Evolutionary conservation across 2,329 filamentous ascomycete genomes (phyloP).

Genomic region (Hymenoscyphus fraxineus): DNA sequence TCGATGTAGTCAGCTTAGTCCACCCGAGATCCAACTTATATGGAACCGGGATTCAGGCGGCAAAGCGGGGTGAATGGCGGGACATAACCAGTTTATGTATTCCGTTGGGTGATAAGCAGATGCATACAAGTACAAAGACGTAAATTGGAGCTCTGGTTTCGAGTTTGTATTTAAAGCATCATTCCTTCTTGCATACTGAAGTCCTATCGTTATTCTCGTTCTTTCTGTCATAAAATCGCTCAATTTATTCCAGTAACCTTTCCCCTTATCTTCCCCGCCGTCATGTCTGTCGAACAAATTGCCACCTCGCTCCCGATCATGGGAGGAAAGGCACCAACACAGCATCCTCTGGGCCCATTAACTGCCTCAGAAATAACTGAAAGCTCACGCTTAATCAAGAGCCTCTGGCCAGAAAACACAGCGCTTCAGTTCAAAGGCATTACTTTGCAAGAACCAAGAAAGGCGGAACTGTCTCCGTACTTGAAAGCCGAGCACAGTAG

Average conservation of each 20-base stretch:
- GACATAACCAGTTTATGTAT: neutral
- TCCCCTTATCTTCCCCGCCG: neutral
- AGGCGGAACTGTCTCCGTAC: constrained; percentile 48
- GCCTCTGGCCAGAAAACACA: constrained; percentile 51
- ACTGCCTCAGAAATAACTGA: constrained; percentile 53
- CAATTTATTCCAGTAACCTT: neutral
- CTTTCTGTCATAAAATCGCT: neutral
- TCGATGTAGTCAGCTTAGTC: neutral
- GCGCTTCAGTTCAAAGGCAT: constrained; percentile 60
- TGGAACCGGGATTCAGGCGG: neutral
- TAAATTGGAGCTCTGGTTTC: neutral
- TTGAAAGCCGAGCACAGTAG: constrained; percentile 44
- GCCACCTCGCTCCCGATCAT: constrained; percentile 25
- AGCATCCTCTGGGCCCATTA: constrained; percentile 58
- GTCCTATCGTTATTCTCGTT: neutral
- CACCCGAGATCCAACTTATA: neutral
- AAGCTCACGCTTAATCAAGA: constrained; percentile 46
- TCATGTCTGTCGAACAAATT: constrained; percentile 29
- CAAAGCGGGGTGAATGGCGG: neutral
- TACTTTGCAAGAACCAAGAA: constrained; percentile 56
- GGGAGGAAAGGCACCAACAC: constrained; percentile 24
- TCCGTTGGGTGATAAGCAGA: neutral
- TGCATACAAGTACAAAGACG: neutral
- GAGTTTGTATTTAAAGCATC: neutral
- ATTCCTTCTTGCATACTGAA: neutral